Evolutionary conservation across 2,329 filamentous ascomycete genomes (phyloP).

Genomic region (Trichoderma sp.): DNA sequence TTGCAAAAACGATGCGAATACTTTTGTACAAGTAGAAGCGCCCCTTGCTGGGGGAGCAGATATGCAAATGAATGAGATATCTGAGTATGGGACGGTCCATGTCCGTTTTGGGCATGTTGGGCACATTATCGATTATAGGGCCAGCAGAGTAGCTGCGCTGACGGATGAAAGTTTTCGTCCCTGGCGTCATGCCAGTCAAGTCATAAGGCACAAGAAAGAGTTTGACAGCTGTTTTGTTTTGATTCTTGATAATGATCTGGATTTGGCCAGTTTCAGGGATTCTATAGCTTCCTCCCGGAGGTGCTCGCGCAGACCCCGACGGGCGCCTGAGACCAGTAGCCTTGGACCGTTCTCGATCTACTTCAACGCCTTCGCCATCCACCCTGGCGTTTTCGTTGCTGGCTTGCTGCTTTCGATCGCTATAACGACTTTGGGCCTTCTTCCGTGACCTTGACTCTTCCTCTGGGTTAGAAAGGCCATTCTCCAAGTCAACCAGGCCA

Average conservation of each 20-base stretch:
- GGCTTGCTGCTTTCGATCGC: constrained; percentile 43
- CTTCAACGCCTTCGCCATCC: constrained; percentile 32
- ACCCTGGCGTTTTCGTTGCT: constrained; percentile 16
- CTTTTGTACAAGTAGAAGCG: constrained; percentile 90
- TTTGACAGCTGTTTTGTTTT: constrained; percentile 97
- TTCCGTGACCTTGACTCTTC: constrained; percentile 53
- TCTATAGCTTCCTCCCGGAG: constrained; percentile 86
- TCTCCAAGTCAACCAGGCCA: constrained; percentile 87
- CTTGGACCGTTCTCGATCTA: constrained; percentile 34
- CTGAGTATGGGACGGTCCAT: constrained; percentile 72
- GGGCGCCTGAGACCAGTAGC: constrained; percentile 55
- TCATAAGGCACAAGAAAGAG: constrained; percentile 94
- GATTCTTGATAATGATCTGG: constrained; percentile 97
- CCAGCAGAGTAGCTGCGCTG: constrained; percentile 92
- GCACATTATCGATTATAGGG: constrained; percentile 73
- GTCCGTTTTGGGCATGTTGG: constrained; percentile 38
- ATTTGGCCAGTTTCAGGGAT: constrained; percentile 93
- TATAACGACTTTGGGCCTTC: constrained; percentile 52
- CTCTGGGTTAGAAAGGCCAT: constrained; percentile 64
- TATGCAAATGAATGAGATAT: constrained; percentile 90
- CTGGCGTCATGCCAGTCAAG: constrained; percentile 86
- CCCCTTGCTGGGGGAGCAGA: constrained; percentile 82
- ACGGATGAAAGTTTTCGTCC: constrained; percentile 93
- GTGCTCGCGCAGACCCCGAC: constrained; percentile 57
- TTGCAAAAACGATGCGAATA: constrained; percentile 93